phyloP scores from a whole-genome alignment of 768 basidiomycete species.

The Gymnopilus dilepis region DNA sequence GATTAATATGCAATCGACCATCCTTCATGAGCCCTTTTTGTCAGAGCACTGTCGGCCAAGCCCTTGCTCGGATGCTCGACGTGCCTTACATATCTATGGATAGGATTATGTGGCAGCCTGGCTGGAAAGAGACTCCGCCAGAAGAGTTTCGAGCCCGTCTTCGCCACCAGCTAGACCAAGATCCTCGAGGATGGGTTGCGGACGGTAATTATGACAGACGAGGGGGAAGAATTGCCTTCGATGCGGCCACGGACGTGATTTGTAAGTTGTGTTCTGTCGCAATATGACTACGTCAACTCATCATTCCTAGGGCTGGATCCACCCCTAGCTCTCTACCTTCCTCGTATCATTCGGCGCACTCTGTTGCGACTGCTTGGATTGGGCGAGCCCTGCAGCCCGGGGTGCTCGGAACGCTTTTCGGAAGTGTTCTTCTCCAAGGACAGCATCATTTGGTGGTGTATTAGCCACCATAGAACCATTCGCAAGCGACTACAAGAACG shows the following conservation, averaged over 20 bases:
- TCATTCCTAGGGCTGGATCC: slow-evolving; percentile 65
- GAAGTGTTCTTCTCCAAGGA: slow-evolving; percentile 51
- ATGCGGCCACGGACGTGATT: slow-evolving; percentile 54
- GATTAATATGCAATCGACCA: neutral
- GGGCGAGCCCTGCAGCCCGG: slow-evolving; percentile 48
- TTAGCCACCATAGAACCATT: slow-evolving; percentile 43
- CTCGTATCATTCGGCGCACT: slow-evolving; percentile 60
- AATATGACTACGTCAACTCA: neutral
- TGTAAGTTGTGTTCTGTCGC: slow-evolving; percentile 42
- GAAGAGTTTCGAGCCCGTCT: slow-evolving; percentile 38
- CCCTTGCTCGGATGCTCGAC: slow-evolving; percentile 47
- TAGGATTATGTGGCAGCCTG: slow-evolving; percentile 51
- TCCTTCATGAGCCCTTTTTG: neutral
- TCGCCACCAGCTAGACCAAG: slow-evolving; percentile 31
- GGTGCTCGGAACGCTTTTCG: slow-evolving; percentile 48
- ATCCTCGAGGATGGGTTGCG: slow-evolving; percentile 53
- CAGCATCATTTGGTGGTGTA: slow-evolving; percentile 58
- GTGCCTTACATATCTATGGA: slow-evolving; percentile 56
- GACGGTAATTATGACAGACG: slow-evolving; percentile 50
- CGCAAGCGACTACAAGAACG: slow-evolving; percentile 32
- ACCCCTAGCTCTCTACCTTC: slow-evolving; percentile 63
- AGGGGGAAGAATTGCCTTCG: slow-evolving; percentile 38
- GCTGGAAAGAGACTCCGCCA: slow-evolving; percentile 42
- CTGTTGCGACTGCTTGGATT: slow-evolving; percentile 48
- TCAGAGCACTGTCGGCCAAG: slow-evolving; percentile 53